Evolutionary conservation across 1,284 basidiomycete species (phyloP), one percentile per base, ranked within the genome.

Genomic region (Ceratobasidium sp.): DNA sequence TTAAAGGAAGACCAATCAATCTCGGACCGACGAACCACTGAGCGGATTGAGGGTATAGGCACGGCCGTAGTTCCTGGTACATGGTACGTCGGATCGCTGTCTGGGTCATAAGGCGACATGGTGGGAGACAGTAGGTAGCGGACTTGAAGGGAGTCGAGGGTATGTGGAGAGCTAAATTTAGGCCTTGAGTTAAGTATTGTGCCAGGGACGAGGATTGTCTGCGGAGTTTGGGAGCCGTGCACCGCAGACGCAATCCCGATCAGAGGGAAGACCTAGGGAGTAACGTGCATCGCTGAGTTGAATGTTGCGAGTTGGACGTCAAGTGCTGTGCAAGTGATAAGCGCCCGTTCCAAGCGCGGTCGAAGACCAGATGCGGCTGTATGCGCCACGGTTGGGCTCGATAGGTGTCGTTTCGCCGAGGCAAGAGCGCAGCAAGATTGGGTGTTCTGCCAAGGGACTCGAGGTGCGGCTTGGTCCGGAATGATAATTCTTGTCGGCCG

Each of bases 101-200:
- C 23, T 39, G 58, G 58, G 16, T 59, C 58, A 18, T 59, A 59
- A 12, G 36, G 58, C 18, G 58, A 41, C 58, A 59, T 59, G 36
- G 32, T 57, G 30, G 58, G 16, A 23, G 26, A 43, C 12, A 26
- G 9, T 18, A 43, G n/a, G 23, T 59, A 36, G 52, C 28, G 14
- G 28, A n/a, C n/a, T n/a, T n/a, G n/a, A n/a, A n/a, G n/a, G n/a
- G n/a, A n/a, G n/a, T n/a, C n/a, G n/a, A n/a, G n/a, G n/a, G n/a
- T n/a, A n/a, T n/a, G n/a, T n/a, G n/a, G n/a, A n/a, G n/a, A n/a
- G n/a, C n/a, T n/a, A n/a, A n/a, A n/a, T n/a, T n/a, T n/a, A n/a
- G n/a, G 32, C 14, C 18, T 4, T 4, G 32, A 9, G 14, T 32
- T 52, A 26, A 52, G 48, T 26, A 52, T 3, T 52, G 5, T 26